Evolutionary conservation across 1,284 basidiomycete species (phyloP), one percentile per base, ranked within the genome.

Genomic region (Leucoagaricus sp.): DNA sequence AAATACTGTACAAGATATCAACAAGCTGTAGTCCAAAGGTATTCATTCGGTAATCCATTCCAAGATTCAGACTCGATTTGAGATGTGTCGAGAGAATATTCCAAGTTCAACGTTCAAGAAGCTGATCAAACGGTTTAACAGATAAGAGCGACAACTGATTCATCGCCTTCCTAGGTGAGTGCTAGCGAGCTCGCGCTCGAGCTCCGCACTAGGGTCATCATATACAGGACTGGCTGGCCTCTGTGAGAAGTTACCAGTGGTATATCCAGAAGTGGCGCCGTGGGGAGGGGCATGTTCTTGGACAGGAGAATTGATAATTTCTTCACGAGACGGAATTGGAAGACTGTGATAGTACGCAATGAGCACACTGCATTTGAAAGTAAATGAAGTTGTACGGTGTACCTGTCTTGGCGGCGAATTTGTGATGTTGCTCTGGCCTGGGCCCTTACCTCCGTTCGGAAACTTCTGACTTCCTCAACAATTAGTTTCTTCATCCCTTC

Each of bases 401-500:
- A 87, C 88, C 84, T 89, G 59, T 91, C 89, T 67, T 89, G 87
- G 57, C 86, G 79, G 50, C 87, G 84, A 47, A 86, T 81, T 67
- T 88, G 85, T 13, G 82, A 83, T 12, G 84, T 72, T 0, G 84
- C 81, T 53, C 88, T 79, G n/a, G 87, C 86, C 63, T 91, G 90
- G 13, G 80, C 78, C 50, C 94, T 83, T 2, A 97, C 94, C 67
- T 94, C 88, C 17, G 86, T 81, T 31, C 94, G 84, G 83, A 97
- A 97, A n/a, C 79, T 73, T 60, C 87, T 87, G 36, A 98, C 96
- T 74, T 99, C 96, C 36, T 96, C 86, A 12, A 98, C 85, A 65
- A 99, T 99, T 66, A 99, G 75, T 62, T 85, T 85, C 74, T 96
- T 94, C 97, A 99, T 99, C 21, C 97, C 97, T 54, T 97, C 93